These are phyloP conservation scores for Nymphaea colorata DNA, from an alignment of 164 flowering plant species.

Conservation along the genomic window DNA sequence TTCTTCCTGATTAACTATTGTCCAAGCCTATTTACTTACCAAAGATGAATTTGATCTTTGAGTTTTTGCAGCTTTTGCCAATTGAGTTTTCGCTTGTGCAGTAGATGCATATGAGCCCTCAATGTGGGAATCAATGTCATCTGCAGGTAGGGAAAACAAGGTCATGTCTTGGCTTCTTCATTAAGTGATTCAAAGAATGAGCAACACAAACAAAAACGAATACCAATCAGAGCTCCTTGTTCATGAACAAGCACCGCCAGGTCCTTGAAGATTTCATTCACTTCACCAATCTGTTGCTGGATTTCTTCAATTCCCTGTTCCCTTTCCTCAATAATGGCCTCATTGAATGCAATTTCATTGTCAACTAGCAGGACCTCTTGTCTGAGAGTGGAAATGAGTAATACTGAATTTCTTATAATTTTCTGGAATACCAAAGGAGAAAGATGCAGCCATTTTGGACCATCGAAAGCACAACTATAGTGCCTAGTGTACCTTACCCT, in stretches of 20 bases:
- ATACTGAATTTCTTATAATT: too few species aligned
- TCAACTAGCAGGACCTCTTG: conserved; percentile 45
- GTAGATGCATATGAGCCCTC: conserved; percentile 64
- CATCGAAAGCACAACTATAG: too few species aligned
- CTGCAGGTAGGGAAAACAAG: conserved; percentile 18
- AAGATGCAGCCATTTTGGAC: too few species aligned
- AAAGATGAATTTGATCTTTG: conserved; percentile 88
- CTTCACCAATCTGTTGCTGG: conserved; percentile 68
- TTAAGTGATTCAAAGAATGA: neutral
- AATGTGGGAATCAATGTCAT: conserved; percentile 69
- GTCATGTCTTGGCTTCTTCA: neutral
- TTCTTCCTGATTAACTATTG: too few species aligned
- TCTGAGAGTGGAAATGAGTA: conserved; percentile 14
- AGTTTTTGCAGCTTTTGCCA: conserved; percentile 75
- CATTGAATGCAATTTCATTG: conserved; percentile 54
- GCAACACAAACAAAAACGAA: neutral
- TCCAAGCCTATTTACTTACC: conserved; percentile 24
- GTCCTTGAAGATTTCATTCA: conserved; percentile 74
- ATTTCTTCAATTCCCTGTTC: conserved; percentile 75
- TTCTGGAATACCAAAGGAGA: too few species aligned
- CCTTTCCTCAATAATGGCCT: conserved; percentile 72
- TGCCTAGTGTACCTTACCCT: too few species aligned
- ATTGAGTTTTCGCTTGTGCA: conserved; percentile 61
- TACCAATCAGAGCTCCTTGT: conserved; percentile 76
- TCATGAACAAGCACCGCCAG: conserved; percentile 63